Evolutionary conservation across 1,284 basidiomycete species (phyloP).

Genomic region (Puccinia triticina): DNA sequence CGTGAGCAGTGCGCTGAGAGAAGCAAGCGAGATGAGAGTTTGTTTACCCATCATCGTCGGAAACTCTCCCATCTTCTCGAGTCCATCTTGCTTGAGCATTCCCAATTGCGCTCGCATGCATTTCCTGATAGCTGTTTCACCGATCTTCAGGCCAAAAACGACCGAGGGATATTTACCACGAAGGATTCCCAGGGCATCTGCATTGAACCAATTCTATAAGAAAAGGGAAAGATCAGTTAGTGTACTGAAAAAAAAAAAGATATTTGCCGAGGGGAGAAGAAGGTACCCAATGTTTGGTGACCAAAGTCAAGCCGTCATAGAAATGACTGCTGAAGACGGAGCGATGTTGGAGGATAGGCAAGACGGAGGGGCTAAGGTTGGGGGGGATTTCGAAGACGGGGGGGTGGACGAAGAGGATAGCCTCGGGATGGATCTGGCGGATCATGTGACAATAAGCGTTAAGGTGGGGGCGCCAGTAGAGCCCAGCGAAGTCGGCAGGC

Average conservation of each 20-base stretch:
- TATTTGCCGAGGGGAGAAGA: background rate
- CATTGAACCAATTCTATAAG: constrained; percentile 78
- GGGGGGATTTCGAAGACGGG: constrained; percentile 75
- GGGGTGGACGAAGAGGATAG: constrained; percentile 87
- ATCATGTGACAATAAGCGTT: constrained; percentile 70
- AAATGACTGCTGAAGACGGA: constrained; percentile 84
- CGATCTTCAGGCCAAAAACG: constrained; percentile 68
- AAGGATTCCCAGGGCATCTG: constrained; percentile 70
- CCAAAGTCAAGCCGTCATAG: constrained; percentile 81
- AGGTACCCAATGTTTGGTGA: constrained; percentile 62
- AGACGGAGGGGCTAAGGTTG: background rate
- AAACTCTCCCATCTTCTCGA: constrained; percentile 67
- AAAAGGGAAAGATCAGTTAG: background rate
- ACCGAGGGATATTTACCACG: constrained; percentile 77
- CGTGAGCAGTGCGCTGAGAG: background rate
- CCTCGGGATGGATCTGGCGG: constrained; percentile 74
- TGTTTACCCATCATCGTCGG: constrained; percentile 79
- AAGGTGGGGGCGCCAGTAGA: constrained; percentile 84
- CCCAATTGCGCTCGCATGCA: constrained; percentile 82
- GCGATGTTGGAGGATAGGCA: constrained; percentile 61
- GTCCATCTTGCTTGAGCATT: constrained; percentile 73
- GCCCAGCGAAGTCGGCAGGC: constrained; percentile 72
- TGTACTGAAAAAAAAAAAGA: background rate
- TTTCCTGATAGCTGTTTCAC: constrained; percentile 78
- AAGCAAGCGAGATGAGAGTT: background rate